Conservation (phyloP, 805 yeast species). For the Pichia paraexigua region DNA sequence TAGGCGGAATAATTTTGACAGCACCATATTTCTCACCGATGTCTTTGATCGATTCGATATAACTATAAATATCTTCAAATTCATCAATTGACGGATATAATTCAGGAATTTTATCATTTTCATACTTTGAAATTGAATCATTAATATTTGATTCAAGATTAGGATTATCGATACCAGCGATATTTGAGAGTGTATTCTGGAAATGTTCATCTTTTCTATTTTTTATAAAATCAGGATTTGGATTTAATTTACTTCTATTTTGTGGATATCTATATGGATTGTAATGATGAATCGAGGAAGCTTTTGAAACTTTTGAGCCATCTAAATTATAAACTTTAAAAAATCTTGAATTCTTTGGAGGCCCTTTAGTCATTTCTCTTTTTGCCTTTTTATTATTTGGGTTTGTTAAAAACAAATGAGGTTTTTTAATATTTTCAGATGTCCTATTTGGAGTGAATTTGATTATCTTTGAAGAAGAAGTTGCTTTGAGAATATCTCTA, state of each 20-base stretch:
- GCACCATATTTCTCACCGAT: slow-evolving; percentile 63
- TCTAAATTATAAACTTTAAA: slow-evolving; percentile 17
- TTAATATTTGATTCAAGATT: background rate
- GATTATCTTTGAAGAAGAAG: background rate
- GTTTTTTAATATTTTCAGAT: slow-evolving; percentile 4
- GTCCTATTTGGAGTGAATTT: slow-evolving; percentile 8
- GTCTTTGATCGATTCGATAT: slow-evolving; percentile 44
- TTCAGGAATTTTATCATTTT: slow-evolving; percentile 39
- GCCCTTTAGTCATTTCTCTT: slow-evolving; percentile 13
- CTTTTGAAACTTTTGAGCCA: slow-evolving; percentile 2
- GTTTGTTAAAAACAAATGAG: slow-evolving; percentile 2
- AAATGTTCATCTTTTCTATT: slow-evolving; percentile 10
- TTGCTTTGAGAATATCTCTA: background rate
- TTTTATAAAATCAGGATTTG: slow-evolving; percentile 32
- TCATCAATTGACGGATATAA: slow-evolving; percentile 48
- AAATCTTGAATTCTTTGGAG: slow-evolving; percentile 25
- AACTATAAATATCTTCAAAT: slow-evolving; percentile 57
- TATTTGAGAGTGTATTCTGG: background rate
- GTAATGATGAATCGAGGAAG: slow-evolving; percentile 27
- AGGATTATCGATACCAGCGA: background rate
- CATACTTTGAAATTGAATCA: background rate
- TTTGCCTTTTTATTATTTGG: slow-evolving; percentile 4
- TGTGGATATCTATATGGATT: slow-evolving; percentile 42
- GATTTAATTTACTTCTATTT: slow-evolving; percentile 34
- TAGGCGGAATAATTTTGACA: slow-evolving; percentile 63